phyloP scores from a whole-genome alignment of 2,329 filamentous ascomycete genomes.

The Aspergillus luchuensis region DNA sequence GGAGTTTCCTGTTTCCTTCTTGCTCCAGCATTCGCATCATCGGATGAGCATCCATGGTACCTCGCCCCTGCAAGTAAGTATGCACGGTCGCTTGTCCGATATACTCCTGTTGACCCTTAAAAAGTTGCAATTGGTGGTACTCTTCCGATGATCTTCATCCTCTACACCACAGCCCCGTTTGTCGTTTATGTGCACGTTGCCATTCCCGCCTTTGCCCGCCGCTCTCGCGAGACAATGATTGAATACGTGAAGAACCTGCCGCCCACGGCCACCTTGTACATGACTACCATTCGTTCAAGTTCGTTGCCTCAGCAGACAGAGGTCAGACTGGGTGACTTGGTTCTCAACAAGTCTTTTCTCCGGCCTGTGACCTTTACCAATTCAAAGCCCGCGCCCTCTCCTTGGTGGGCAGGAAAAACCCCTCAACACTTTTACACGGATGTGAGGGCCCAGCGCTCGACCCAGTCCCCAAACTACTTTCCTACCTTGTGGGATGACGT shows the following conservation, averaged over 20 bases:
- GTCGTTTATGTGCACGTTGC: constrained; percentile 72
- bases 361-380: constrained; percentile 48
- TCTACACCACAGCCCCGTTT: constrained; percentile 68
- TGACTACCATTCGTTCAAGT: constrained; percentile 51
- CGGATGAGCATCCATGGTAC: constrained; percentile 47
- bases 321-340: constrained; percentile 47
- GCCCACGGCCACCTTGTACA: constrained; percentile 44
- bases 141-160: constrained; percentile 65
- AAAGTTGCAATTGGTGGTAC: constrained; percentile 62
- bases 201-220: constrained; percentile 66
- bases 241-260: constrained; percentile 50
- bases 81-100: constrained; percentile 9
- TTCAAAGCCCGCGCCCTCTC: constrained; percentile 35
- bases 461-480: constrained; percentile 41
- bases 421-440: constrained; percentile 43
- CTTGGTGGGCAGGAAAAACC: constrained; percentile 43
- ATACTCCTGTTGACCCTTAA: constrained; percentile 4
- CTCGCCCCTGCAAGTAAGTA: constrained; percentile 44
- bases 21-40: constrained; percentile 57
- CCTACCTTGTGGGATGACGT: constrained; percentile 49
- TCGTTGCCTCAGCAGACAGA: constrained; percentile 45
- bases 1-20: constrained; percentile 66
- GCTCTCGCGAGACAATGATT: constrained; percentile 54
- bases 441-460: constrained; percentile 41
- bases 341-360: constrained; percentile 35